Evolutionary conservation across 2,329 filamentous ascomycete genomes (phyloP).

Genomic region (Claviceps arundinis): DNA sequence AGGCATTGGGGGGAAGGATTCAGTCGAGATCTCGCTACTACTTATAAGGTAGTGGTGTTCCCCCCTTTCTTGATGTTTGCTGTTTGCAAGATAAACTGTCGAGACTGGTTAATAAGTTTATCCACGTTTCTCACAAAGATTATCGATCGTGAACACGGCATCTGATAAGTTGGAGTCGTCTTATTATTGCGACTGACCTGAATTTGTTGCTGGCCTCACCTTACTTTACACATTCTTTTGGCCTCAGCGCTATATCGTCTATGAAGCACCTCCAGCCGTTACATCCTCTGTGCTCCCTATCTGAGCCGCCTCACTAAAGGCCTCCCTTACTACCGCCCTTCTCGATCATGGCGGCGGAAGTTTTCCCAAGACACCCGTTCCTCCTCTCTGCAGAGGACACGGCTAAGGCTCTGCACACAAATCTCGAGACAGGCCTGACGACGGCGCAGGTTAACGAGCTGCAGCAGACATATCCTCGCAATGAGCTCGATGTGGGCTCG

Average conservation of each 20-base stretch:
- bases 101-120: no score
- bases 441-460: slow-evolving; percentile 44
- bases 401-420: slow-evolving; percentile 45
- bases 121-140: no score
- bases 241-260: slow-evolving; percentile 5
- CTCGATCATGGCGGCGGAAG: slow-evolving; percentile 22
- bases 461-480: slow-evolving; percentile 47
- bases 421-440: slow-evolving; percentile 54
- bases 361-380: slow-evolving; percentile 43
- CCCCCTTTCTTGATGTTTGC: not conserved
- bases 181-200: no score
- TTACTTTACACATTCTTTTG: no score
- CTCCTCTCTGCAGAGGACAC: slow-evolving; percentile 50
- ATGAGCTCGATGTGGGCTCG: slow-evolving; percentile 57
- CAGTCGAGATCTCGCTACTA: not conserved
- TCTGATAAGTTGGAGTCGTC: no score
- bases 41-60: not conserved
- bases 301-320: slow-evolving; percentile 7
- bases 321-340: not conserved
- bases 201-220: no score
- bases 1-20: not conserved
- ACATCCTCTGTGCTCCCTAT: slow-evolving; percentile 6
- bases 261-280: slow-evolving; percentile 10
- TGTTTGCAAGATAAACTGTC: not conserved
- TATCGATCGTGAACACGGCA: no score